Base-by-base conservation (phyloP, 495 filamentous ascomycete species). In the Gamarada debralockiae region DNA sequence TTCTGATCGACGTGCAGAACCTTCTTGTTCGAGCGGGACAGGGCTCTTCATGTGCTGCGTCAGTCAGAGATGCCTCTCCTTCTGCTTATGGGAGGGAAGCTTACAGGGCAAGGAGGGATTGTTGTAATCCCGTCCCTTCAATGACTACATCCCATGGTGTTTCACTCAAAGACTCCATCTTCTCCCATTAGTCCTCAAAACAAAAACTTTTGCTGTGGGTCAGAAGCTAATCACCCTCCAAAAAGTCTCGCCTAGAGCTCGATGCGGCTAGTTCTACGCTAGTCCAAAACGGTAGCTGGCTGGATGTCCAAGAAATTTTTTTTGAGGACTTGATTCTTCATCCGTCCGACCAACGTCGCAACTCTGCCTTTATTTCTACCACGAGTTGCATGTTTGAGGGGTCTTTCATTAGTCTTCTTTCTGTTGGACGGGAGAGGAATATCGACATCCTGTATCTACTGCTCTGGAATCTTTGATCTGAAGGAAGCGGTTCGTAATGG, bases 51-150 rank as follows among this genome's bases (percentile, higher is more conserved):
- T 51, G 48, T 69, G 70, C 79, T 83, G 64, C 60, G 78, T 84
- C 77, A 83, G 78, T 89, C 80, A 87, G 84, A 76, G 57, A 56
- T 63, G 63, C 65, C 55, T 36, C 55, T 21, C 34, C 49, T 48
- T n/a, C n/a, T n/a, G n/a, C n/a, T n/a, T n/a, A n/a, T n/a, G n/a
- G n/a, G n/a, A n/a, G n/a, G n/a, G 43, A 46, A 70, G 73, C 87
- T 77, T 80, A 98, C 93, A 96, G 75, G 56, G 93, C 92, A 57
- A 98, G 80, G 48, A 98, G 83, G 39, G 92, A 97, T 67, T 96
- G 88, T 59, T 83, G 78, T 57, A 97, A 67, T 43, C 90, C 93
- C 45, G 93, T 98, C 57, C 95, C 95, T 55, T 82, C 79, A 56
- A 98, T 89, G 51, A 93, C 74, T 60, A 95, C 83, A 73, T 98